These are phyloP conservation scores for Adansonia grandidieri DNA, from an alignment of 441 rosid species.

Conservation along the genomic window DNA sequence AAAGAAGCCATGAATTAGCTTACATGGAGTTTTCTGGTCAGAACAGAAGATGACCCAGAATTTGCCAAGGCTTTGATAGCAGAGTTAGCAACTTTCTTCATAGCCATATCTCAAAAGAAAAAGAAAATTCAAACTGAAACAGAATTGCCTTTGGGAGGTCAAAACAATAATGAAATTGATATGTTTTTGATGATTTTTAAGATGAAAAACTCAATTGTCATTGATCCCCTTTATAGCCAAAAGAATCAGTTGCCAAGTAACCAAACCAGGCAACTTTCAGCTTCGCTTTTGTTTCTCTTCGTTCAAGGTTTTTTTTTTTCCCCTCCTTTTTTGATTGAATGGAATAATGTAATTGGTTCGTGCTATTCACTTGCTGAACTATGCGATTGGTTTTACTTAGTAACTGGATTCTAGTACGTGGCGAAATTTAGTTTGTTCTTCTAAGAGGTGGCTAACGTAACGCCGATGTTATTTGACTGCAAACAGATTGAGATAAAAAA, in stretches of 20 bases:
- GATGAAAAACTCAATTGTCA: too few species aligned
- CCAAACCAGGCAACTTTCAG: neutral
- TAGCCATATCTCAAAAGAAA: conserved; percentile 45
- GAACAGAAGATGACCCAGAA: conserved; percentile 32
- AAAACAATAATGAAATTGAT: neutral
- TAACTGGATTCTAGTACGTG: neutral
- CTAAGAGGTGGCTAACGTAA: neutral
- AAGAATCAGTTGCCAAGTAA: neutral
- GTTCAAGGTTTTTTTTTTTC: too few species aligned
- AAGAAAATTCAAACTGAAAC: neutral
- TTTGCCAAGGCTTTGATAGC: conserved; percentile 50
- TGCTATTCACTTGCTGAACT: neutral
- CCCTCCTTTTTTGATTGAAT: neutral
- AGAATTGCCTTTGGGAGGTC: neutral
- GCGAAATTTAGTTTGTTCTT: conserved; percentile 23
- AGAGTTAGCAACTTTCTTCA: conserved; percentile 52
- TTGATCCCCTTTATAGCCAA: neutral
- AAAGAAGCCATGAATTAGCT: conserved; percentile 26
- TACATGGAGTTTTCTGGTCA: conserved; percentile 57
- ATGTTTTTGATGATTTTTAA: neutral
- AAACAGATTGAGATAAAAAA: too few species aligned
- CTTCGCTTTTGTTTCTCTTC: conserved; percentile 12
- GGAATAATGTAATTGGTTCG: neutral
- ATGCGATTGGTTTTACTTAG: neutral
- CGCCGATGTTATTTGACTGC: too few species aligned